A percentile compares a stretch with the other conserved stretches of the same genome.
Evolutionary conservation across 176 grass and related monocot genomes (phyloP).

Genomic region (Aegilops umbellulata): DNA sequence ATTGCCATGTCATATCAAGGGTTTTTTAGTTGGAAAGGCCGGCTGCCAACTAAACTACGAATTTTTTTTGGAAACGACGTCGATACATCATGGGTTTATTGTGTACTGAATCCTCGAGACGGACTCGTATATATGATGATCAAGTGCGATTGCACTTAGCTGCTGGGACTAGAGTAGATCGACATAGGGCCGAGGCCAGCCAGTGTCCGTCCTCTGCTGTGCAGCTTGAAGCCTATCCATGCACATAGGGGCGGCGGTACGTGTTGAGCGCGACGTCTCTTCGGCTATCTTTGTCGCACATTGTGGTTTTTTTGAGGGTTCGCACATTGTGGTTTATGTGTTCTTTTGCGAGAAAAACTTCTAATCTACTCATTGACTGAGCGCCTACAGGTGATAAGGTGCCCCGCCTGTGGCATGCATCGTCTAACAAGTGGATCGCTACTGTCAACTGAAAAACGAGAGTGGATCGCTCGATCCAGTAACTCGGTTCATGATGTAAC

Average conservation of each 20-base stretch:
- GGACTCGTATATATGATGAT: background rate
- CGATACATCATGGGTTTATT: background rate
- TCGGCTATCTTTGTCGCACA: background rate
- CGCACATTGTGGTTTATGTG: no score
- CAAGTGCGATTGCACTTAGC: no score
- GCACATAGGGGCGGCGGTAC: background rate
- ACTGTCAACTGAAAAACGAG: no score
- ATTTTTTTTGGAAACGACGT: background rate
- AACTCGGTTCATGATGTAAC: no score
- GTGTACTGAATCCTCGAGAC: background rate
- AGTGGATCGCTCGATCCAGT: no score
- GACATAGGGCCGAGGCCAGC: background rate
- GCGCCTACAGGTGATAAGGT: no score
- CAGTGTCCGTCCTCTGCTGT: background rate
- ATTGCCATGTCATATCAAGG: background rate
- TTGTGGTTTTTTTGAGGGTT: background rate
- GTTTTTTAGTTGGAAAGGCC: background rate
- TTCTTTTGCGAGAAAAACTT: no score
- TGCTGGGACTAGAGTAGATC: background rate
- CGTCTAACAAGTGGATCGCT: no score
- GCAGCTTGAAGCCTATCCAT: slow-evolving; percentile 31
- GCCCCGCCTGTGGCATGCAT: no score
- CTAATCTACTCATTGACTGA: no score
- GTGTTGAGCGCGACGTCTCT: background rate
- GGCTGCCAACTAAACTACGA: background rate